Base-by-base conservation (phyloP, 441 rosid genomes). In the Mallotus japonicus region DNA sequence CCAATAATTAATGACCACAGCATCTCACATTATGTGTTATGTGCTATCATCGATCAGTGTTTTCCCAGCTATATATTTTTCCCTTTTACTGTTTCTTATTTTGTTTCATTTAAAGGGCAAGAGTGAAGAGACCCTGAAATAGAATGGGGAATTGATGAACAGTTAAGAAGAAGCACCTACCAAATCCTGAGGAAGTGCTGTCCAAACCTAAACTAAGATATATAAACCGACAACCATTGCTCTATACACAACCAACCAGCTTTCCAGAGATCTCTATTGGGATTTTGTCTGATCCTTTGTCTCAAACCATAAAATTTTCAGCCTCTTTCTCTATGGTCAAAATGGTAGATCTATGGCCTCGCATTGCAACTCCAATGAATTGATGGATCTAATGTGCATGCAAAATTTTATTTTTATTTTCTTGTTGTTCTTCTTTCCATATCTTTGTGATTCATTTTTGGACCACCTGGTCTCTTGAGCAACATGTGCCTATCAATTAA, bases 111-210 rank as follows among this genome's bases (percentile, higher is more conserved):
- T 61, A 61, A 34, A 61, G 42, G 16, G 42, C 37, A 60, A 60
- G 65, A n/a, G n/a, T n/a, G n/a, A n/a, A n/a, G n/a, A 40, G 12
- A 24, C 8, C 28, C 17, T 58, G 47, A 62, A 8, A 62, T 62
- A 51, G 32, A 11, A n/a, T 42, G 17, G 53, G 12, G 53, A 42
- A 22, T 1, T 0, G 5, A 22, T 16, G 11, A 16, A 22, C 42
- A 15, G 9, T 3, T 34, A 15, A 2, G 16, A 37, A 62, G 9
- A 17, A 0, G 12, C 46, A 65, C 69, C 69, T 8, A 49, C 56
- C 56, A 49, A 65, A 65, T 65, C n/a, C 28, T 65, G 57, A 65
- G 20, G 69, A 65, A 65, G 16, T 63, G 67, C 2, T 64, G 53
- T 11, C 53, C 9, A 6, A 64, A 44, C 68, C 68, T 46, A 46